Percentiles rank a stretch among this genome's conserved stretches.
Evolutionary conservation across 441 rosid species (phyloP).

Genomic region (Adansonia madagascariensis): DNA sequence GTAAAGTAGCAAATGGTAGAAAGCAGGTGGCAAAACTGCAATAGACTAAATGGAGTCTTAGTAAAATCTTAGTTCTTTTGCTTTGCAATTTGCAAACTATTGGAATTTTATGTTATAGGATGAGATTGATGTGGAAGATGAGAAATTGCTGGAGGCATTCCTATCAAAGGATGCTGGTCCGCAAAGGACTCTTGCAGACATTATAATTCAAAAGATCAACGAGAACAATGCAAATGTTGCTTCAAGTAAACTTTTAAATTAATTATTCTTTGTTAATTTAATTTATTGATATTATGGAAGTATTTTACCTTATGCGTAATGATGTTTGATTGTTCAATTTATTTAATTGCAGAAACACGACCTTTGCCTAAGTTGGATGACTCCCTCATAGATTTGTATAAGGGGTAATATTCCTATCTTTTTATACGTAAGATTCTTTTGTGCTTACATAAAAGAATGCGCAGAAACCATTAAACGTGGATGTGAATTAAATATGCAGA

Average conservation of each 20-base stretch:
- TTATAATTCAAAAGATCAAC: conserved; percentile 70
- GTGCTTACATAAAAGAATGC: not conserved
- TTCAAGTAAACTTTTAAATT: conserved; percentile 51
- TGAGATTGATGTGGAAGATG: conserved; percentile 76
- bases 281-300: not conserved
- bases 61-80: not conserved
- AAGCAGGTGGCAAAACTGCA: not conserved
- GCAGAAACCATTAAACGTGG: not conserved
- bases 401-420: conserved; percentile 52
- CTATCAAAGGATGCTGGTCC: conserved; percentile 65
- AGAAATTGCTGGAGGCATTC: conserved; percentile 79
- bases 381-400: conserved; percentile 62
- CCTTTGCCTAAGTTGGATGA: conserved; percentile 70
- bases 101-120: conserved; percentile 42
- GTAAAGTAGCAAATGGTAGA: not conserved
- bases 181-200: conserved; percentile 73
- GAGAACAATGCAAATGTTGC: conserved; percentile 53
- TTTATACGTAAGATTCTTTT: not conserved
- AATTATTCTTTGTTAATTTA: not conserved
- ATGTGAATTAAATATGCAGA: conserved; percentile 42
- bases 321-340: conserved; percentile 13
- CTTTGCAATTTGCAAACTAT: not conserved
- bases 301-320: not conserved
- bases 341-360: conserved; percentile 54
- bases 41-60: not conserved